Evolutionary conservation across 2,329 filamentous ascomycete species (phyloP), one percentile per base, ranked within the genome.

Genomic region (Cladophialophora psammophila): DNA sequence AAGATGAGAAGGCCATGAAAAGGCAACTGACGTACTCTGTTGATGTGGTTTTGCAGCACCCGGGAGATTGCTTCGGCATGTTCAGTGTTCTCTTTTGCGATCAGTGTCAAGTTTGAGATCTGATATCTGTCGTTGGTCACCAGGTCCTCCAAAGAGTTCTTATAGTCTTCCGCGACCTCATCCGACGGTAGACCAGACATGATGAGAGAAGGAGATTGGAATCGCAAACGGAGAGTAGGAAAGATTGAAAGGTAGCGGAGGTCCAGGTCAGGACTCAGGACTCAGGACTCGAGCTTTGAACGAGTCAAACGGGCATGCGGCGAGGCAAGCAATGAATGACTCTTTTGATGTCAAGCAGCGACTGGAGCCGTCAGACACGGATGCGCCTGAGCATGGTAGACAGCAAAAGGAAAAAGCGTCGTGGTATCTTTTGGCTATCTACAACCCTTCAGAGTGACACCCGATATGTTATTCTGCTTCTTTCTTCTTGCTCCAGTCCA

Each of bases 41-140:
- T 90, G 79, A 99, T 97, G 77, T 99, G 95, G 71, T 94, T 91
- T 78, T 96, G 92, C 74, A 99, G 82, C 57, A 92, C 92, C 75
- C 92, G 89, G 18, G 95, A 94, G 75, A 99, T 98, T 72, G 91
- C 92, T 79, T 96, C 88, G 40, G 95, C 95, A 83, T 97, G 91
- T 80, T 96, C 93, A 72, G 94, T 97, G 76, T 96, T 97, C 80
- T 99, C 95, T 79, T 96, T 93, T 67, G 95, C 95, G 80, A 99
- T 98, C 78, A 97, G 89, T 69, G 95, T 99, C 81, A 99, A 82
- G 81, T 96, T 98, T 85, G 91, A 94, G 79, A 99, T 99, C 81
- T 98, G 94, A 80, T 93, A 93, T 76, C 93, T 90, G 81, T 93
- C 92, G 82, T 97, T 97, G 77, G 90, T 87, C 72, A 91, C 92